Percentiles rank a stretch among this genome's conserved stretches.
Evolutionary conservation across 1,284 basidiomycete genomes (phyloP).

Genomic region (Fomitopsis pinicola): DNA sequence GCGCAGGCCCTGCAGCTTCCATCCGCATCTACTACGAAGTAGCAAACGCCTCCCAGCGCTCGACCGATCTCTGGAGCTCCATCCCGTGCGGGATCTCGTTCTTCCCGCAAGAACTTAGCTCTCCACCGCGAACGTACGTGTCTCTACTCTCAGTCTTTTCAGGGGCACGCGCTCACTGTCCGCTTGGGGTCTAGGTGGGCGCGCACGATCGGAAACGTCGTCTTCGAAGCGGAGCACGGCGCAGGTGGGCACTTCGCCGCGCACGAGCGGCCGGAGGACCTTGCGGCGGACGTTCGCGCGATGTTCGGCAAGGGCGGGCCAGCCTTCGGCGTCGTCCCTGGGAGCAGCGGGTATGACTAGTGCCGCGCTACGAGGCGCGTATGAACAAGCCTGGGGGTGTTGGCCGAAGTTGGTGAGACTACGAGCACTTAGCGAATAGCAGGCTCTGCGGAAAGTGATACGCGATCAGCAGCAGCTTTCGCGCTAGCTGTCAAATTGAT

Average conservation of each 20-base stretch:
- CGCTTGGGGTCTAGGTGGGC: slow-evolving; percentile 13
- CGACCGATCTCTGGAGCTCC: slow-evolving; percentile 13
- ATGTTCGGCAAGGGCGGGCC: slow-evolving; percentile 20
- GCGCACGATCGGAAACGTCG: slow-evolving; percentile 20
- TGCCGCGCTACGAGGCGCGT: neutral
- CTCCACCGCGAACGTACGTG: slow-evolving; percentile 35
- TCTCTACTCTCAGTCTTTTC: neutral
- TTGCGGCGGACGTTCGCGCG: slow-evolving; percentile 23
- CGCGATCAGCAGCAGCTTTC: too few relatives aligned
- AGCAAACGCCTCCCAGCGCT: neutral
- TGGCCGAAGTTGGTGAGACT: neutral
- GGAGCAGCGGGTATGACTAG: slow-evolving; percentile 12
- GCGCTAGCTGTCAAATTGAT: too few relatives aligned
- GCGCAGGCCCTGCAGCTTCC: slow-evolving; percentile 48
- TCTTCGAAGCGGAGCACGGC: slow-evolving; percentile 22
- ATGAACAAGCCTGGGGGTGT: neutral
- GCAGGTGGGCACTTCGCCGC: slow-evolving; percentile 29
- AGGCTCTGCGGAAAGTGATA: too few relatives aligned
- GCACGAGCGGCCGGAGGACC: slow-evolving; percentile 21
- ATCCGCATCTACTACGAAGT: slow-evolving; percentile 50
- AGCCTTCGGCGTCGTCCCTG: slow-evolving; percentile 14
- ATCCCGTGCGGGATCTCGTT: slow-evolving; percentile 45
- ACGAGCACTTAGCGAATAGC: too few relatives aligned
- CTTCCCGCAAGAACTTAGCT: slow-evolving; percentile 43
- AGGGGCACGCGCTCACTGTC: neutral